These are phyloP conservation scores for Scenedesmus sp. DNA, from an alignment of 163 green algal species.

Conservation along the genomic window DNA sequence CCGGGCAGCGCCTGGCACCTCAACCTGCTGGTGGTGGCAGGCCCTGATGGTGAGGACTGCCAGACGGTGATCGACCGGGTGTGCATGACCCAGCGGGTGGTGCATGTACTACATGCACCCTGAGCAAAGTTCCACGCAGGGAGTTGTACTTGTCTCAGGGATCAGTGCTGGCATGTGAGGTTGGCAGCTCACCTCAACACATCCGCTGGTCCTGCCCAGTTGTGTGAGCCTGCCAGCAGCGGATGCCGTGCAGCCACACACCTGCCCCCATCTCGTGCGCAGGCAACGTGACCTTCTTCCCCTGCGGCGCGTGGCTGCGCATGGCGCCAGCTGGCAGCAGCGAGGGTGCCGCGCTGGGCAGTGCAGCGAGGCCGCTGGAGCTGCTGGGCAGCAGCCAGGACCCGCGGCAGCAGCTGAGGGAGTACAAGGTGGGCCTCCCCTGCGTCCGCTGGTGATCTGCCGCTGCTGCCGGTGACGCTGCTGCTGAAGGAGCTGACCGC, in stretches of 20 bases:
- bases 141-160: too few relatives aligned
- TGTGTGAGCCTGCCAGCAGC: too few relatives aligned
- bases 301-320: slow-evolving; percentile 67
- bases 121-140: too few relatives aligned
- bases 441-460: not conserved
- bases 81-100: too few relatives aligned
- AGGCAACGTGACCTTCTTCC: slow-evolving; percentile 69
- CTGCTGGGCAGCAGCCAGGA: slow-evolving; percentile 59
- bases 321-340: not conserved
- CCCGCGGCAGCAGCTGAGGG: slow-evolving; percentile 29
- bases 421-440: slow-evolving; percentile 69
- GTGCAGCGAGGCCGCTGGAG: slow-evolving; percentile 47
- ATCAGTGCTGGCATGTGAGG: too few relatives aligned
- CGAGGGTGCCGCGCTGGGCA: not conserved
- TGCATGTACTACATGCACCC: too few relatives aligned
- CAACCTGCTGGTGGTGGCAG: slow-evolving; percentile 61
- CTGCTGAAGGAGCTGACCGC: too few relatives aligned
- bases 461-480: not conserved
- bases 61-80: too few relatives aligned
- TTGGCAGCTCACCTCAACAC: too few relatives aligned
- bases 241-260: too few relatives aligned
- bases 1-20: slow-evolving; percentile 71
- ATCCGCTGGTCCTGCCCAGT: too few relatives aligned
- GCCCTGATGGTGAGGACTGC: not conserved
- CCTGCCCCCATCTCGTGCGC: not conserved